A percentile compares a stretch with the other conserved stretches of the same genome.
These are phyloP conservation scores for Yamadazyma kanchanaburiensis DNA, from an alignment of 1,139 yeast genomes.

Conservation along the genomic window DNA sequence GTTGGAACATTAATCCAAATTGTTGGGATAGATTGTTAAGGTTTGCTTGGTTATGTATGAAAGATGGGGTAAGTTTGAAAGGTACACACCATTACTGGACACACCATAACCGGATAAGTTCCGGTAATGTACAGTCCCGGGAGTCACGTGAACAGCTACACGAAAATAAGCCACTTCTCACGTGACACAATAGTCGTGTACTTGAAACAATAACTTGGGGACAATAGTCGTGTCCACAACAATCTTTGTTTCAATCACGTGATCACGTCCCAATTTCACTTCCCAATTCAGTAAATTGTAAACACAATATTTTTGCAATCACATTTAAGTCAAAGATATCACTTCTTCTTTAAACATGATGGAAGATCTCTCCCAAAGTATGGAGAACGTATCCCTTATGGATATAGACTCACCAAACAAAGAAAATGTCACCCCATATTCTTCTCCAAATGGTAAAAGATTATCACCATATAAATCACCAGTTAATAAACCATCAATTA, in stretches of 20 bases:
- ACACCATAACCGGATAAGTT: no score
- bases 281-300: conserved; percentile 7
- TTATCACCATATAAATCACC: conserved; percentile 20
- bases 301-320: conserved; percentile 8
- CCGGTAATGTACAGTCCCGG: no score
- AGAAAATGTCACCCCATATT: conserved; percentile 44
- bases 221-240: no score
- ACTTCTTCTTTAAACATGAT: neutral
- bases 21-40: no score
- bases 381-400: conserved; percentile 48
- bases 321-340: conserved; percentile 3
- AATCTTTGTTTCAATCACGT: no score
- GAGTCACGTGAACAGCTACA: neutral
- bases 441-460: conserved; percentile 28
- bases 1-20: no score
- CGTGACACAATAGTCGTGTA: neutral
- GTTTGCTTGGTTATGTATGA: no score
- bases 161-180: neutral
- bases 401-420: conserved; percentile 42
- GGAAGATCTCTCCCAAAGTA: conserved; percentile 41
- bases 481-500: conserved; percentile 15
- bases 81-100: no score
- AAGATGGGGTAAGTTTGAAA: no score
- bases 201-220: neutral
- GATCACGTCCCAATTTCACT: neutral